Evolutionary conservation across 2,329 filamentous ascomycete genomes (phyloP).

Genomic region (Arthrobotrys musiformis): DNA sequence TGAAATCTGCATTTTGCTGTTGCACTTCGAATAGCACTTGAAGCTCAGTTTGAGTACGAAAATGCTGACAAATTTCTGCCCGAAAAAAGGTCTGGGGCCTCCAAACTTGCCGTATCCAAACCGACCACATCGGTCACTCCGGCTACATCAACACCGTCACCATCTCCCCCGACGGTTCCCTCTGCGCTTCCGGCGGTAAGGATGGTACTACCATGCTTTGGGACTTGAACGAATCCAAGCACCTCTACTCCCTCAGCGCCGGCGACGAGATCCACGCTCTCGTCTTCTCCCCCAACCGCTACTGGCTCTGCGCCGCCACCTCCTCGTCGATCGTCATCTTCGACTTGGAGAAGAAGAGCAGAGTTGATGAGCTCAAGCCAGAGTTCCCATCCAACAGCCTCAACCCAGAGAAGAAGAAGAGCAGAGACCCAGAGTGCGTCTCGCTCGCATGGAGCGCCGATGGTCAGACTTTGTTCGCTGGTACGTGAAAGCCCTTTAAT

Average conservation of each 20-base stretch:
- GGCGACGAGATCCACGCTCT: slow-evolving; percentile 99
- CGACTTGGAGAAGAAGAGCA: slow-evolving; percentile 99
- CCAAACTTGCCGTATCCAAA: slow-evolving; percentile 48
- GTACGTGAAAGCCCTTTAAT: slow-evolving; percentile 62
- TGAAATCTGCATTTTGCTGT: slow-evolving; percentile 30
- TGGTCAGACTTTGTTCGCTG: slow-evolving; percentile 98
- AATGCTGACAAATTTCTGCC: slow-evolving; percentile 7
- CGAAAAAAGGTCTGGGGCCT: slow-evolving; percentile 79
- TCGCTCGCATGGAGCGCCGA: slow-evolving; percentile 97
- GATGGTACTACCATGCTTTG: slow-evolving; percentile 55
- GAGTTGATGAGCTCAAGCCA: slow-evolving; percentile 99
- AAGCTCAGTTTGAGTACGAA: neutral
- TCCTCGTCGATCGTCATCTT: slow-evolving; percentile 99
- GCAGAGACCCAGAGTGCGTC: slow-evolving; percentile 97
- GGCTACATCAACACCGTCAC: slow-evolving; percentile 55
- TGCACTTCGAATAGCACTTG: neutral
- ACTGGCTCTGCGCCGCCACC: slow-evolving; percentile 99
- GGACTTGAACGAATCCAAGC: slow-evolving; percentile 98
- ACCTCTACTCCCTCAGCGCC: slow-evolving; percentile 99
- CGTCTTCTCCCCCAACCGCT: slow-evolving; percentile 99
- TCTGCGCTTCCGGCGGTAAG: slow-evolving; percentile 53
- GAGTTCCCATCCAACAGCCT: slow-evolving; percentile 89
- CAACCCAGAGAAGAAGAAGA: slow-evolving; percentile 76
- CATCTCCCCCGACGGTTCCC: slow-evolving; percentile 53
- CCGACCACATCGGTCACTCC: slow-evolving; percentile 87